phyloP scores from a whole-genome alignment of 179 eudicot species.

The Silene noctiflora region DNA sequence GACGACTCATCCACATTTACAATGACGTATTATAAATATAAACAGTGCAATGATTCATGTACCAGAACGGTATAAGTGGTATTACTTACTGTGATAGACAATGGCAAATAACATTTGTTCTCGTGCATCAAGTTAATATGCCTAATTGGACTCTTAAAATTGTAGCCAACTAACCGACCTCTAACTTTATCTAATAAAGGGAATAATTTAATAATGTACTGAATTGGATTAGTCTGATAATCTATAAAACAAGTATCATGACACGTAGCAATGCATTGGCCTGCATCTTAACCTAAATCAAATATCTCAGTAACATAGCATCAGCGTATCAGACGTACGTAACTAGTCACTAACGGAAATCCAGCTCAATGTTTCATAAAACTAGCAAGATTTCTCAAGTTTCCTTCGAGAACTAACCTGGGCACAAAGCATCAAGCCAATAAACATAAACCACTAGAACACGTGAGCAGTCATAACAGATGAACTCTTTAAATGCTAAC shows the following conservation, averaged over 20 bases:
- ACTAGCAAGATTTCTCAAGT: constrained; percentile 9
- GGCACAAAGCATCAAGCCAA: neutral
- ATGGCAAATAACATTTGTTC: neutral
- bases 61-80: too few relatives aligned
- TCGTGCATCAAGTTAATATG: neutral
- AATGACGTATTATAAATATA: neutral
- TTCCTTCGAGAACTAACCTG: neutral
- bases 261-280: neutral
- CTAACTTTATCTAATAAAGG: too few relatives aligned
- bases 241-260: constrained; percentile 4
- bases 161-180: too few relatives aligned
- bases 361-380: constrained; percentile 12
- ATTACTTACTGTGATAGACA: neutral
- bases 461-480: constrained; percentile 20
- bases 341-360: constrained; percentile 9
- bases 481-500: constrained; percentile 19
- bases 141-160: neutral
- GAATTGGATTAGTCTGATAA: neutral
- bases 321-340: neutral
- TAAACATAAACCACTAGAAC: constrained; percentile 13
- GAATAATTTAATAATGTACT: neutral
- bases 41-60: neutral
- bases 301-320: constrained; percentile 2
- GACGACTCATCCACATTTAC: neutral
- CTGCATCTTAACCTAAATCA: neutral